Percentiles rank a stretch among this genome's conserved stretches.
Conservation (phyloP, 2,329 filamentous ascomycete genomes). For the Penicillium sp. region DNA sequence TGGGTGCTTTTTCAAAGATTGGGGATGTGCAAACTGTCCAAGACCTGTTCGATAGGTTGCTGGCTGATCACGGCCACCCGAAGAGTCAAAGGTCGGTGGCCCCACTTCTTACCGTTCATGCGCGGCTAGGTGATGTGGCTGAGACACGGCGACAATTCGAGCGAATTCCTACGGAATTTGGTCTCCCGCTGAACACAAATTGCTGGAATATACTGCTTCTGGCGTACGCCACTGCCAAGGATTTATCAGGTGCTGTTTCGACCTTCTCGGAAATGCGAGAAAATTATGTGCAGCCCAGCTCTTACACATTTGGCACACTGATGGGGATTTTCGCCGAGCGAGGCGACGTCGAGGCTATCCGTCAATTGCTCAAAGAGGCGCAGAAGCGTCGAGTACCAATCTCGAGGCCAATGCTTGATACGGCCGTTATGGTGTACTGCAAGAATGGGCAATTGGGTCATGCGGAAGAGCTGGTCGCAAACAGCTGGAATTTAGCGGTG, state of each 20-base stretch:
- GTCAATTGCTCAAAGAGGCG: slow-evolving; percentile 63
- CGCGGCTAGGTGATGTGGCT: slow-evolving; percentile 62
- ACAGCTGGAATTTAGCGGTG: slow-evolving; percentile 52
- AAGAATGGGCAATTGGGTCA: slow-evolving; percentile 53
- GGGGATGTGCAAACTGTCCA: slow-evolving; percentile 47
- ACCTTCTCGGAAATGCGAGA: slow-evolving; percentile 61
- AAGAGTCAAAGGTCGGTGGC: slow-evolving; percentile 32
- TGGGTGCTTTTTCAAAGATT: slow-evolving; percentile 44
- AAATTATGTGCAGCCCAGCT: slow-evolving; percentile 53
- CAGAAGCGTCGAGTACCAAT: slow-evolving; percentile 52
- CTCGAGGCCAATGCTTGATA: slow-evolving; percentile 58
- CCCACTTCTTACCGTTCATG: slow-evolving; percentile 69
- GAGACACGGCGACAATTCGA: slow-evolving; percentile 61
- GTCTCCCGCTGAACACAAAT: slow-evolving; percentile 54
- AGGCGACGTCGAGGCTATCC: slow-evolving; percentile 69
- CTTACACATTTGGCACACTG: slow-evolving; percentile 66
- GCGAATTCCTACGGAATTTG: slow-evolving; percentile 56
- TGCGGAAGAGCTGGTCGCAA: slow-evolving; percentile 59
- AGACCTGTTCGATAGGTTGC: slow-evolving; percentile 43
- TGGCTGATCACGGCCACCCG: slow-evolving; percentile 36
- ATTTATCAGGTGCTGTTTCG: slow-evolving; percentile 63
- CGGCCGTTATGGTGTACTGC: slow-evolving; percentile 67
- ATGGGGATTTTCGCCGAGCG: slow-evolving; percentile 68
- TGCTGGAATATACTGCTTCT: slow-evolving; percentile 78
- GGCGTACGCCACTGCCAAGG: slow-evolving; percentile 63